A percentile compares a stretch with the other conserved stretches of the same genome.
phyloP scores from a whole-genome alignment of 2,329 filamentous ascomycete genomes.

The Tothia fuscella region DNA sequence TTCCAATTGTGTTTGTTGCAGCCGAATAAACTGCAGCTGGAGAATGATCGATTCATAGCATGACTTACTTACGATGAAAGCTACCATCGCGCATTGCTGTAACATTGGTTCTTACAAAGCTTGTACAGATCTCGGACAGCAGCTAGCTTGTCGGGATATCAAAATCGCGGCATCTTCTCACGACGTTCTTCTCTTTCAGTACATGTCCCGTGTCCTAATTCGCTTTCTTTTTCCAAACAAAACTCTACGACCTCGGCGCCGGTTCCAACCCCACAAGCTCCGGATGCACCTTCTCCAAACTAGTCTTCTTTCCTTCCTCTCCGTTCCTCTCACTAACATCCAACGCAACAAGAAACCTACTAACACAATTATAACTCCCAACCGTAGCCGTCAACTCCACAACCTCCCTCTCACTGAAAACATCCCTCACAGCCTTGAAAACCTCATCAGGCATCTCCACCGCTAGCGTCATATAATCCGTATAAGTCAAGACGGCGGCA shows the following conservation, averaged over 20 bases:
- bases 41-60: too few species aligned
- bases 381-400: slow-evolving; percentile 73
- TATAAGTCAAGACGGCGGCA: slow-evolving; percentile 53
- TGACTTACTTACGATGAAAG: too few species aligned
- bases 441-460: slow-evolving; percentile 58
- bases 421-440: slow-evolving; percentile 48
- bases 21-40: too few species aligned
- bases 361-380: slow-evolving; percentile 76
- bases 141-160: too few species aligned
- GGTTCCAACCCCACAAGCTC: slow-evolving; percentile 7
- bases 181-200: slow-evolving; percentile 12
- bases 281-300: slow-evolving; percentile 17
- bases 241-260: neutral
- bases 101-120: too few species aligned
- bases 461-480: slow-evolving; percentile 73
- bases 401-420: slow-evolving; percentile 57
- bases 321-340: slow-evolving; percentile 44
- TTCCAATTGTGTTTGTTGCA: too few species aligned
- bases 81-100: too few species aligned
- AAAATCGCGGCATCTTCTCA: neutral
- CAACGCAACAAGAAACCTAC: slow-evolving; percentile 68
- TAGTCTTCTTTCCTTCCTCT: slow-evolving; percentile 18
- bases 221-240: neutral
- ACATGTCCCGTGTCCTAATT: slow-evolving; percentile 15
- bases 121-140: too few species aligned